Base-by-base conservation (phyloP, 2,329 filamentous ascomycete genomes). In the Ambrosiella beaveri region DNA sequence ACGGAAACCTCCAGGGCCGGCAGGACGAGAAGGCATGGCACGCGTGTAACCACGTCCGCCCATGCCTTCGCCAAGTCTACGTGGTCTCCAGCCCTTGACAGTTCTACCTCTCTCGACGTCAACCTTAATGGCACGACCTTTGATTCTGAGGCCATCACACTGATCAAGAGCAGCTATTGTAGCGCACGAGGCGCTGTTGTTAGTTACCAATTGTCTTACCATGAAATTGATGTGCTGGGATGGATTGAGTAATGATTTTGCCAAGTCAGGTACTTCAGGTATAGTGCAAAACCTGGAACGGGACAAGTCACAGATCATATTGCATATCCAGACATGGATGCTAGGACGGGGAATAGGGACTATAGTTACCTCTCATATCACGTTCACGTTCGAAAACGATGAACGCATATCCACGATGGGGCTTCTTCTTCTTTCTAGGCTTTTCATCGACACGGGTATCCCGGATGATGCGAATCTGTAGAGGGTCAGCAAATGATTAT, bases 21-120 rank as follows among this genome's bases (percentile, higher is more conserved):
- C 85, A 62, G 88, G 88, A 57, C 88, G 81, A 40, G 85, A 76
- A 55, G 85, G 79, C 63, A 82, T 76, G 13, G 84, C 81, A 71
- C 91, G 94, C 59, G 91, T 97, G 71, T 97, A 97, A 63, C 88
- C 86, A 65, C 93, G 84, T 51, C 91, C 91, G 62, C 93, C 93
- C 2, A 96, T 80, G 52, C 93, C 93, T 63, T 93, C 93, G 59
- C 91, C 93, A 56, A 95, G 85, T 63, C 93, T 85, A 64, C 87
- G 84, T 62, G 93, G 93, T 67, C 87, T 86, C 93, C 93, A 98
- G 54, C 86, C 88, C 67, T 87, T 86, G 45, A 96, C 88, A 38
- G 93, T 97, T 64, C 93, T 85, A 64, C 93, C 93, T 67, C 93
- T 84, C 73, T 98, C 93, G 61, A 97, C 91, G 68, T 98, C 93